Evolutionary conservation across 805 yeast species (phyloP), one percentile per base, ranked within the genome.

Genomic region (Saccharomycopsis capsularis): DNA sequence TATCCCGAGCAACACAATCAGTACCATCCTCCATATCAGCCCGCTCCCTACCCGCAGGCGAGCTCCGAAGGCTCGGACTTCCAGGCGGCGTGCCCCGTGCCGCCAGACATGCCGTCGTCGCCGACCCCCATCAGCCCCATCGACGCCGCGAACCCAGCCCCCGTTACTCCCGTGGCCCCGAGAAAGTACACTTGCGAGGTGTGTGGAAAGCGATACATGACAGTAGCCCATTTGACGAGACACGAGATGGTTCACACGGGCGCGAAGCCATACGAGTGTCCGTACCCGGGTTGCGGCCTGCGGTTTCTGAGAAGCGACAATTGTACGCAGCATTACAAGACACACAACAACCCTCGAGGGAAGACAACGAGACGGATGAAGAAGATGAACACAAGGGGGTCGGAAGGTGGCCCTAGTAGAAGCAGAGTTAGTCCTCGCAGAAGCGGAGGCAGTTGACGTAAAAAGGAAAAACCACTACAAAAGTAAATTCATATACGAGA

Each of bases 321-420:
- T 43, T 48, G 55, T 22, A 48, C 46, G 52, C 55, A 52, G 40
- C 55, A 52, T 32, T 52, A 27, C 45, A 52, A 46, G 25, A 52
- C 55, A 11, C 55, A 52, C 25, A 46, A 46, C 42, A 52, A 52
- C 37, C 55, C 55, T 11, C 16, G 47, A 24, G 55, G 55, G 13
- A 52, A 49, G 45, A 49, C 55, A n/a, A 38, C 47, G 6, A 40
- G 53, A 18, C 41, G 55, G 19, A 52, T 52, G 55, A 44, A 42
- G 15, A 46, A 40, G 5, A n/a, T n/a, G n/a, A n/a, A n/a, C n/a
- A n/a, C n/a, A n/a, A n/a, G n/a, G n/a, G n/a, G n/a, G n/a, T n/a
- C n/a, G n/a, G n/a, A n/a, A n/a, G n/a, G n/a, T n/a, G n/a, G n/a
- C n/a, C n/a, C n/a, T n/a, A n/a, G n/a, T n/a, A n/a, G n/a, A n/a